Evolutionary conservation across 495 filamentous ascomycete species (phyloP).

Genomic region (Polyplosphaeria fusca): DNA sequence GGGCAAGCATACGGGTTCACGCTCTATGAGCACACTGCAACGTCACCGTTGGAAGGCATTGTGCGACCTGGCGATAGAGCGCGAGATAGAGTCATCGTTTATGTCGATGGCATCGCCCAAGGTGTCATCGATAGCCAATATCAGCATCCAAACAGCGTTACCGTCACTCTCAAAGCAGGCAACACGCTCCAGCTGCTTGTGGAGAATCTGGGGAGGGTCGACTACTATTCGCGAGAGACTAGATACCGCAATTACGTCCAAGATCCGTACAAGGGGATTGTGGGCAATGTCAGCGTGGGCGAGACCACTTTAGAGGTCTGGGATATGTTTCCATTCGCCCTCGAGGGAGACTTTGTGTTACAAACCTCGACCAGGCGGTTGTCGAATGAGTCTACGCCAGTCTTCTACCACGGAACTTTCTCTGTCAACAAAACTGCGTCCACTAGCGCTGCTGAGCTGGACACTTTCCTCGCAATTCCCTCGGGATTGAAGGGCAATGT

Average conservation of each 20-base stretch:
- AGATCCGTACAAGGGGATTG: constrained; percentile 42
- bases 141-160: constrained; percentile 37
- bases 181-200: constrained; percentile 46
- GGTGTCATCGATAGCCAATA: constrained; percentile 50
- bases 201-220: constrained; percentile 49
- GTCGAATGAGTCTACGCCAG: constrained; percentile 32
- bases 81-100: constrained; percentile 47
- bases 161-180: constrained; percentile 37
- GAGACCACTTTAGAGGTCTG: constrained; percentile 37
- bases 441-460: constrained; percentile 11
- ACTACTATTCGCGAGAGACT: constrained; percentile 44
- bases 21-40: constrained; percentile 44
- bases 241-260: constrained; percentile 39
- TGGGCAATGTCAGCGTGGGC: constrained; percentile 47
- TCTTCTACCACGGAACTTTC: constrained; percentile 46
- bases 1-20: constrained; percentile 45
- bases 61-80: constrained; percentile 44
- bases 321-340: constrained; percentile 43
- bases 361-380: not conserved
- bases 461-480: constrained; percentile 46
- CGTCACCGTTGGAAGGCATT: constrained; percentile 29
- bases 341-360: constrained; percentile 30
- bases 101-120: constrained; percentile 42
- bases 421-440: constrained; percentile 12
- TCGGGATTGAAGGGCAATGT: constrained; percentile 47